Conservation (phyloP, 306 rosid genomes). For the Prunus mume region DNA sequence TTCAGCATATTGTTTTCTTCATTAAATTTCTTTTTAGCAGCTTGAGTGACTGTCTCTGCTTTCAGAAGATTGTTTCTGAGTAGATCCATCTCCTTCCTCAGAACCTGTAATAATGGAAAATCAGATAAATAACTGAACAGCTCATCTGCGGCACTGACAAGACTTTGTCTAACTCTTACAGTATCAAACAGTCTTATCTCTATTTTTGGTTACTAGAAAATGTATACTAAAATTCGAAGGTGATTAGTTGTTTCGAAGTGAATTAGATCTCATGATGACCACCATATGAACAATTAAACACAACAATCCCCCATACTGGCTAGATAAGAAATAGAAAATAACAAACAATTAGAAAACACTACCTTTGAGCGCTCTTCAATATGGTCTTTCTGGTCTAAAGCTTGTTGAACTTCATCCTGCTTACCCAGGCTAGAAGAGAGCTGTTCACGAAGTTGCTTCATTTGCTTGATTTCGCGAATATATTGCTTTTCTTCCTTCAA, state of each 20-base stretch:
- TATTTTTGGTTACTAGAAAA: neutral
- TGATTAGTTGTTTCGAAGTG: neutral
- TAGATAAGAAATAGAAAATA: conserved; percentile 8
- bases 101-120: conserved; percentile 39
- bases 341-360: conserved; percentile 6
- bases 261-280: neutral
- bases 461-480: conserved; percentile 71
- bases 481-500: conserved; percentile 74
- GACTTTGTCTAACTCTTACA: neutral
- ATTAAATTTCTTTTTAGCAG: conserved; percentile 52
- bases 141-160: neutral
- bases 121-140: conserved; percentile 1
- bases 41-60: conserved; percentile 51
- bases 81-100: conserved; percentile 61
- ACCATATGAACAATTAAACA: neutral
- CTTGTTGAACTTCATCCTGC: conserved; percentile 57
- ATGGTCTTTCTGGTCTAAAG: conserved; percentile 50
- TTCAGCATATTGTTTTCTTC: conserved; percentile 42
- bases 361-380: conserved; percentile 68
- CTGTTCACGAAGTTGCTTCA: conserved; percentile 71
- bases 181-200: neutral
- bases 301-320: neutral
- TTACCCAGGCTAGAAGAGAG: conserved; percentile 51
- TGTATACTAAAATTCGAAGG: neutral
- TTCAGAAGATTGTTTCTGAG: conserved; percentile 56